These are phyloP conservation scores for Neurospora sp. DNA, from an alignment of 495 filamentous ascomycete genomes.

Conservation along the genomic window DNA sequence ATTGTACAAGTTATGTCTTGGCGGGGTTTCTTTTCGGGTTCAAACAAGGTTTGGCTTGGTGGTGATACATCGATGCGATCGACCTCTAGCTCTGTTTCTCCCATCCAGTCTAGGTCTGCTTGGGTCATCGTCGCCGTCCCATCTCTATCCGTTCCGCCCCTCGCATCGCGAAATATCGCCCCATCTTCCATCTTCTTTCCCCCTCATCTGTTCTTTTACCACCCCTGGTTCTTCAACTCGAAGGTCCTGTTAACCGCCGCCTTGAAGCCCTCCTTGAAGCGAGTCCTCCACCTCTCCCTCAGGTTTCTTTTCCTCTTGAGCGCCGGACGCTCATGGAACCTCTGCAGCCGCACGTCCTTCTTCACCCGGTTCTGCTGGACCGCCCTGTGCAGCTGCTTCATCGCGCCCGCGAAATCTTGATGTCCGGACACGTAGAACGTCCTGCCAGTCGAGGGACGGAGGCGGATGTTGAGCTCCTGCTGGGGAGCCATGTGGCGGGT, in stretches of 20 bases:
- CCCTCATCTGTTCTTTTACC: slow-evolving; percentile 35
- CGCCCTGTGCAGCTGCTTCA: slow-evolving; percentile 40
- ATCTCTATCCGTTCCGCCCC: neutral
- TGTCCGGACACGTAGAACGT: slow-evolving; percentile 39
- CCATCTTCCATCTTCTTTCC: neutral
- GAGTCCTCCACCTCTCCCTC: slow-evolving; percentile 53
- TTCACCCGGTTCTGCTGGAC: slow-evolving; percentile 41
- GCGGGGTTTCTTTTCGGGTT: neutral
- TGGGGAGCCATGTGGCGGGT: slow-evolving; percentile 3
- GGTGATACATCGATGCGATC: neutral
- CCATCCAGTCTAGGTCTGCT: neutral
- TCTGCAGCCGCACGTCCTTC: slow-evolving; percentile 39
- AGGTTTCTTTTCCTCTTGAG: slow-evolving; percentile 63
- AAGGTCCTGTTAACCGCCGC: slow-evolving; percentile 48
- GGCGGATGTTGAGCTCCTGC: slow-evolving; percentile 24
- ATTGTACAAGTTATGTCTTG: neutral
- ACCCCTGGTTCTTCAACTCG: slow-evolving; percentile 60
- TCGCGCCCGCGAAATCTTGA: slow-evolving; percentile 44
- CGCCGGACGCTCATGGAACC: slow-evolving; percentile 61
- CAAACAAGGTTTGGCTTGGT: neutral
- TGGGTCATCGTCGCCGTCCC: neutral
- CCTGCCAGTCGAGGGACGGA: slow-evolving; percentile 47
- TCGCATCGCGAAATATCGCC: neutral
- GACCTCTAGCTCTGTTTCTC: neutral
- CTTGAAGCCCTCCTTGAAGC: slow-evolving; percentile 57